phyloP scores from a whole-genome alignment of 495 filamentous ascomycete genomes.

The Aspergillus bertholletiae region DNA sequence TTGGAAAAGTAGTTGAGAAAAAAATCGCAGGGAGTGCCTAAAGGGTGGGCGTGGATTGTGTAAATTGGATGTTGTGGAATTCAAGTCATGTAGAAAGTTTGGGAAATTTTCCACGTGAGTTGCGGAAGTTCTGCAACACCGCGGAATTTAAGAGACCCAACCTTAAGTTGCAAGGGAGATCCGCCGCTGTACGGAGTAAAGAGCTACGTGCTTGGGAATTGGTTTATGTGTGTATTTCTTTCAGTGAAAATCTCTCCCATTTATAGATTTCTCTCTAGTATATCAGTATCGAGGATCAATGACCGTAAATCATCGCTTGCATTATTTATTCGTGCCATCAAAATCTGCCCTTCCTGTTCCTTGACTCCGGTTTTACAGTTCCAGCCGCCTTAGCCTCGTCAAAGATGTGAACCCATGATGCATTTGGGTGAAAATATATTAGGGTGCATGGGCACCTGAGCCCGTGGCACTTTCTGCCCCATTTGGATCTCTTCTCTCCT shows the following conservation, averaged over 20 bases:
- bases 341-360: neutral
- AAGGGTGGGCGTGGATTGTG: neutral
- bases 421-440: neutral
- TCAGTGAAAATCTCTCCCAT: no score
- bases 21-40: neutral
- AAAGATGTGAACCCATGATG: neutral
- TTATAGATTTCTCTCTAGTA: no score
- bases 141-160: neutral
- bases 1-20: neutral
- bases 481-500: conserved; percentile 19
- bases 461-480: neutral
- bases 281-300: neutral
- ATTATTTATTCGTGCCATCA: conserved; percentile 3
- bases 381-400: neutral
- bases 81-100: neutral
- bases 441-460: neutral
- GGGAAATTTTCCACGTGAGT: conserved; percentile 24
- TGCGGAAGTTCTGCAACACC: neutral
- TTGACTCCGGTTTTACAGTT: neutral
- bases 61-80: neutral
- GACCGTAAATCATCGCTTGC: conserved; percentile 1
- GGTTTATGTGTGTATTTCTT: no score
- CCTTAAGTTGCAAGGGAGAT: no score
- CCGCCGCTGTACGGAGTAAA: no score
- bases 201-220: no score